A percentile compares a stretch with the other conserved stretches of the same genome.
Evolutionary conservation across 2,329 filamentous ascomycete genomes (phyloP).

Genomic region (Xylariaceae sp.): DNA sequence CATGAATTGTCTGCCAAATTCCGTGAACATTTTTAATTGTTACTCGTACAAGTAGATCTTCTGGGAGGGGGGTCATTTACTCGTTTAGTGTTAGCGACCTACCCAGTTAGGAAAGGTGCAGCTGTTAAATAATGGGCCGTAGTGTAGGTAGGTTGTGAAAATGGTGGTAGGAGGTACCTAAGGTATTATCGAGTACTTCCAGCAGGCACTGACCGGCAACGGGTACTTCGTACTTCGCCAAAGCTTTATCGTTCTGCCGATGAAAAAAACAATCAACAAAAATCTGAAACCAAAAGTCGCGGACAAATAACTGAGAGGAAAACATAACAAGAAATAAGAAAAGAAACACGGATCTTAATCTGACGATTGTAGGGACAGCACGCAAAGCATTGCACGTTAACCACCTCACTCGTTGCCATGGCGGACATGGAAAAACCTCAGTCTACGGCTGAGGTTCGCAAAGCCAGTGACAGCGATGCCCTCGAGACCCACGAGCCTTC

Average conservation of each 20-base stretch:
- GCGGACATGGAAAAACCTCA: conserved; percentile 12
- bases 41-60: too few relatives aligned
- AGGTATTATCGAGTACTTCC: too few relatives aligned
- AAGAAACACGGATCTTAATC: neutral
- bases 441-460: conserved; percentile 12
- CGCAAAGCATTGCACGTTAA: neutral
- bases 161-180: too few relatives aligned
- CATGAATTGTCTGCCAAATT: neutral
- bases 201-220: too few relatives aligned
- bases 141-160: too few relatives aligned
- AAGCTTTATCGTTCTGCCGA: neutral
- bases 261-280: neutral
- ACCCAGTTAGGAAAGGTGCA: too few relatives aligned
- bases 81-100: too few relatives aligned
- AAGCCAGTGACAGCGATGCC: conserved; percentile 23
- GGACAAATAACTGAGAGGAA: neutral
- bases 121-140: too few relatives aligned
- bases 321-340: neutral
- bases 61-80: too few relatives aligned
- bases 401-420: conserved; percentile 1
- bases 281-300: neutral
- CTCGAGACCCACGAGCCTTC: conserved; percentile 40
- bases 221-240: too few relatives aligned
- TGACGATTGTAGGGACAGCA: neutral
- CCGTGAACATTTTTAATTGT: too few relatives aligned